Base-by-base conservation (phyloP, 2,329 filamentous ascomycete species). In the Sodiomyces alkalinus region DNA sequence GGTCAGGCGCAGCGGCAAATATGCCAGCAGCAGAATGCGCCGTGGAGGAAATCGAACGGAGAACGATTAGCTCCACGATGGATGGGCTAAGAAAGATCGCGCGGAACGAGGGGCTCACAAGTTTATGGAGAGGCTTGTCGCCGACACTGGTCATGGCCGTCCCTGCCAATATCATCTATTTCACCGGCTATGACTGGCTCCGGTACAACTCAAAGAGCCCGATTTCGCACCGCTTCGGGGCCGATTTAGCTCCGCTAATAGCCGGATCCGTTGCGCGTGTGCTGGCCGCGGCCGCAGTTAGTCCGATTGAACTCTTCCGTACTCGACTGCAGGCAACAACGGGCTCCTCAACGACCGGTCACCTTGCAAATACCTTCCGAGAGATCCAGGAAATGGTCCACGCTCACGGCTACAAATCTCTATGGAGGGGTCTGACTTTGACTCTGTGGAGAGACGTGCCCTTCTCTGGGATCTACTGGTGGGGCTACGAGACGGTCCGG, bases 381-480 rank as follows among this genome's bases (percentile, higher is more conserved):
- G 80, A 80, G 4, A 54, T 96, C 17, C 62, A 71, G 39, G 72
- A 79, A 18, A 90, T 94, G 82, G 81, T 93, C 2, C 63, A 64
- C 7, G 55, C 58, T 0, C 68, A 81, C 36, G 90, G 90, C 3
- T 83, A 90, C 40, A 64, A 66, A 2, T 82, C 85, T 2, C 59
- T 98, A 0, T 98, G 90, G 90, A 68, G 87, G 32, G 90, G 90
- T 0, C 56, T 98, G 31, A 85, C 78, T 0, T 59, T 98, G 42
- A 96, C 87, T 0, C 67, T 98, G 33, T 98, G 90, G 90, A 70
- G 90, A 38, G 90, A 98, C 47, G 90, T 96, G 1, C 90, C 90
- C 0, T 98, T 98, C 46, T 96, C 87, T 1, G 90, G 80, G 4
- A 68, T 98, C 24, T 98, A 98, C 58, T 98, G 90, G 90, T 92